Evolutionary conservation across 1,284 basidiomycete genomes (phyloP), one percentile per base, ranked within the genome.

Genomic region (Takashimella tepidaria): DNA sequence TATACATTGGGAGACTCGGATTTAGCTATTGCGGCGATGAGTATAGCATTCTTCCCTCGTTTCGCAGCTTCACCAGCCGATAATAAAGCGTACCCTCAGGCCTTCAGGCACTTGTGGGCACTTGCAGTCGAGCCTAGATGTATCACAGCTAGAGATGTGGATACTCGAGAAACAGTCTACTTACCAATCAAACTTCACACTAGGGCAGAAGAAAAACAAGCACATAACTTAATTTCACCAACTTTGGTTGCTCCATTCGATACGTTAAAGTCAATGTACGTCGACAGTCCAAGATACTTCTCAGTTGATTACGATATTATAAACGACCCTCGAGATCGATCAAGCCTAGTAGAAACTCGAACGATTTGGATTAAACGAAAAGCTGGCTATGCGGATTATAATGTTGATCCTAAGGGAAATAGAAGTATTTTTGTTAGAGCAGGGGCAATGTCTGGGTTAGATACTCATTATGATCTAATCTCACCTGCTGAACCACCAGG

Each of bases 271-370:
- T 85, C 86, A 0, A 87, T 98, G 58, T 81, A 86, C 48, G 84
- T 92, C 40, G 92, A 95, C 67, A 93, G 89, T 0, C 89, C 89
- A 5, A 83, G 95, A 11, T 98, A 98, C 74, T 97, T 92, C 89
- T 87, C 91, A 0, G 87, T 92, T 73, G 83, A 85, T 54, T 80
- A 95, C 43, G 86, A 92, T 64, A 81, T 89, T 22, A n/a, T n/a
- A n/a, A 80, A 82, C 42, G 78, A 83, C 48, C 79, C 83, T 3
- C 80, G 79, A n/a, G 87, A 92, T 69, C 81, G 82, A 47, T 81
- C 82, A 41, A 80, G 80, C 5, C 80, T 96, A 26, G 75, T 93
- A 27, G 80, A 79, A 42, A 87, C 82, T 53, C 87, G 90, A 61
- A 93, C 88, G 0, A 78, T 97, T 20, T 92, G 84, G 61, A 93